Conservation (phyloP, 768 basidiomycete genomes). For the Sutorius australiensis region DNA sequence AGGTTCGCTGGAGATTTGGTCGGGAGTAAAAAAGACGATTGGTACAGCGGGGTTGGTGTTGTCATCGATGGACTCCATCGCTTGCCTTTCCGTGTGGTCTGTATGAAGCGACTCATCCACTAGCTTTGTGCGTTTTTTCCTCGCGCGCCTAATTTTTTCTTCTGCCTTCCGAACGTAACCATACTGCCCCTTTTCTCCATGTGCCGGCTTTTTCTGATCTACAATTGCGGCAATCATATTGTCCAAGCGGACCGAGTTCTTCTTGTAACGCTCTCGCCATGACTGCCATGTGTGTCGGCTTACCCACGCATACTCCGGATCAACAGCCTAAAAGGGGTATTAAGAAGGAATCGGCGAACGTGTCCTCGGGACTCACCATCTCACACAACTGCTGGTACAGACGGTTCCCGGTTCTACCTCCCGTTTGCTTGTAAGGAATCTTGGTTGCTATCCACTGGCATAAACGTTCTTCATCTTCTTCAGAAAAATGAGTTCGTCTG, state of each 20-base stretch:
- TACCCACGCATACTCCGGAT: conserved; percentile 78
- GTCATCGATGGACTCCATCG: conserved; percentile 8
- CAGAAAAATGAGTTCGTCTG: conserved; percentile 76
- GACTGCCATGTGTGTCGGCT: conserved; percentile 85
- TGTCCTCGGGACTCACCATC: conserved; percentile 41
- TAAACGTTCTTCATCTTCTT: conserved; percentile 70
- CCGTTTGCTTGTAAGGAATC: conserved; percentile 80
- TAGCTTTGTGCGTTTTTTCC: conserved; percentile 45
- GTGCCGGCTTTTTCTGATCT: conserved; percentile 60
- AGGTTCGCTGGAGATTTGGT: conserved; percentile 21
- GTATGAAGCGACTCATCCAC: conserved; percentile 22
- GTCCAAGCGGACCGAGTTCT: conserved; percentile 69
- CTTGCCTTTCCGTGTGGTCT: conserved; percentile 21
- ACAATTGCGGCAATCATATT: conserved; percentile 61
- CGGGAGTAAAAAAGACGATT: conserved; percentile 26
- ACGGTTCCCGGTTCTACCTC: conserved; percentile 78
- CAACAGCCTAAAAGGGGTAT: conserved; percentile 42
- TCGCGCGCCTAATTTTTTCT: conserved; percentile 56
- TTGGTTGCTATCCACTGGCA: conserved; percentile 79
- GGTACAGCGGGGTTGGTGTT: conserved; percentile 11
- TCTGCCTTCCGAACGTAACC: conserved; percentile 76
- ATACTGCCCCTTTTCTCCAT: conserved; percentile 78
- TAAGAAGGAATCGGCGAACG: background rate
- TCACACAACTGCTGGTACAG: conserved; percentile 80
- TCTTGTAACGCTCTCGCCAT: conserved; percentile 87